Evolutionary conservation across 176 grass and related monocot genomes (phyloP), one percentile per base, ranked within the genome.

Genomic region (Pontederia paniculata): DNA sequence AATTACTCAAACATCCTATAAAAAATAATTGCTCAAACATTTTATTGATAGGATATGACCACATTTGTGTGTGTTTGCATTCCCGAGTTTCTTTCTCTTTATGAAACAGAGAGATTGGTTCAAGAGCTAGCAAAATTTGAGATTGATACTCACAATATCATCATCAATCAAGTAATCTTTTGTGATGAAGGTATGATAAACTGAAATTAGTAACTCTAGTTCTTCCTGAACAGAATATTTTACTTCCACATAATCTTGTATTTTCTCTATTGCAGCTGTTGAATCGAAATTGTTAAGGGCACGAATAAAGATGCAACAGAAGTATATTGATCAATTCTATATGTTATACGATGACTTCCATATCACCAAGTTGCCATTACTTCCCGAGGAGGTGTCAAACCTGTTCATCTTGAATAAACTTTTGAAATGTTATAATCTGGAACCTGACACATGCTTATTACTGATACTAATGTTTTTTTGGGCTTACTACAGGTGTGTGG

Each of bases 61-160:
- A 98, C 94, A 47, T 98, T 98, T 73, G 83, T 98, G 43, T 98
- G 94, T 66, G 83, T 98, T 45, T 98, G 94, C 70, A 98, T 98
- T 57, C 94, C 94, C 52, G 94, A 98, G 72, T 98, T 98, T 70
- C 94, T 98, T 65, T 98, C 94, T 58, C 80, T 98, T 12, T 98
- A 98, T 80, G 94, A 98, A 78, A 98, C 94, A 15, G 94, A 98
- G 77, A 88, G 94, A 77, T 81, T 98, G 80, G 94, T 98, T 56
- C 94, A 98, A 88, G 94, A 98, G 60, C 66, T 98, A 56, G 83
- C 87, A 17, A 98, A 88, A 65, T 98, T 98, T 17, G 80, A 98
- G 76, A 98, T 98, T 37, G 94, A 98, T 56, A 63, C 94, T 22
- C 94, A 98, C 51, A 93, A 88, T 75, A 88, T 98, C 74, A 98